Evolutionary conservation across 768 basidiomycete genomes (phyloP).

Genomic region (Tricholoma furcatifolium): DNA sequence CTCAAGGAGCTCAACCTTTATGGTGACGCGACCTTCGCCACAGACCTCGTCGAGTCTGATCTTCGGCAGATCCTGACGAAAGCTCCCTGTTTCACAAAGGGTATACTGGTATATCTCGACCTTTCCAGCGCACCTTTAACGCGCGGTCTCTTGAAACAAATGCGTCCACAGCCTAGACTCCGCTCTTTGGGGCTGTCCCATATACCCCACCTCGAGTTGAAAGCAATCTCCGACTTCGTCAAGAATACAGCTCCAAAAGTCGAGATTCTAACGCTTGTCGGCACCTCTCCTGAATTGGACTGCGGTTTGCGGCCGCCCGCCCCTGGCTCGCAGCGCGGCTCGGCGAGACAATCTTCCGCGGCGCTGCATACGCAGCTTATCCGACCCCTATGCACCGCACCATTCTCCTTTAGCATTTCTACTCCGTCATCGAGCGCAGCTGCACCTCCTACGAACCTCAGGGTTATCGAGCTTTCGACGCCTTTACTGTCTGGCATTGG

Average conservation of each 20-base stretch:
- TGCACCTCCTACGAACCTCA: conserved; percentile 64
- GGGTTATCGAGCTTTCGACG: conserved; percentile 84
- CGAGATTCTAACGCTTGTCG: conserved; percentile 82
- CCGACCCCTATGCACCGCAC: conserved; percentile 75
- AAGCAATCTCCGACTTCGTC: conserved; percentile 67
- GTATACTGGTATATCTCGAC: conserved; percentile 83
- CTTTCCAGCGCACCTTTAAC: conserved; percentile 82
- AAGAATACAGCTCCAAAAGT: conserved; percentile 65
- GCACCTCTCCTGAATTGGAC: conserved; percentile 75
- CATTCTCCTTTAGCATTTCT: conserved; percentile 63
- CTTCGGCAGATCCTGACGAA: conserved; percentile 61
- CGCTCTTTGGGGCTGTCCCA: conserved; percentile 90
- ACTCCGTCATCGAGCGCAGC: conserved; percentile 24
- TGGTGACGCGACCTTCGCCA: conserved; percentile 82
- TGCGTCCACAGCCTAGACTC: conserved; percentile 67
- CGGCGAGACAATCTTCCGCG: conserved; percentile 68
- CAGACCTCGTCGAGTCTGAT: conserved; percentile 66
- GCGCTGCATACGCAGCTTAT: conserved; percentile 77
- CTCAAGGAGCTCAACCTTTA: conserved; percentile 84
- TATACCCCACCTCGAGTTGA: conserved; percentile 69
- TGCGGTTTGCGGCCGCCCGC: conserved; percentile 43
- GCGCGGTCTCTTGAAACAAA: conserved; percentile 45
- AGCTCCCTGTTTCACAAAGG: conserved; percentile 79
- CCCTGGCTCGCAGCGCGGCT: conserved; percentile 29
- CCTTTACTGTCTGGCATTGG: conserved; percentile 71